These are phyloP conservation scores for Trichoderma endophyticum DNA, from an alignment of 2,329 filamentous ascomycete species.

Conservation along the genomic window DNA sequence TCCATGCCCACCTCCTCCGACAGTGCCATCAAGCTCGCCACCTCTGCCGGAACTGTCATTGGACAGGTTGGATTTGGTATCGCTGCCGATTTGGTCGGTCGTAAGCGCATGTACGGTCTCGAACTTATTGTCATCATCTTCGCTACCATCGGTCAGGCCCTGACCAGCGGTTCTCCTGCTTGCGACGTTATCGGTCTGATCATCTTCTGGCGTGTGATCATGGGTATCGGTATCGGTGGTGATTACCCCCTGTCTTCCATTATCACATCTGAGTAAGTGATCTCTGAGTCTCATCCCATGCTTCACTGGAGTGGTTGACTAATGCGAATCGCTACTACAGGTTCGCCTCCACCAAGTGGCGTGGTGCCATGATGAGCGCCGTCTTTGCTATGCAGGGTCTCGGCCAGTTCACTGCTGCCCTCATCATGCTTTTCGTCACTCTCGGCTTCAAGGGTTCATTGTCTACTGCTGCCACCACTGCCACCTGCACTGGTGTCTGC, in stretches of 20 bases:
- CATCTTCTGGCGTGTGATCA: slow-evolving; percentile 78
- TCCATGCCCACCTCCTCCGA: slow-evolving; percentile 65
- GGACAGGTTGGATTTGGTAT: slow-evolving; percentile 79
- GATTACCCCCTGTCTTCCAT: slow-evolving; percentile 81
- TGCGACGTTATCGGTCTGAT: slow-evolving; percentile 64
- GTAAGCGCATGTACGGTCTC: slow-evolving; percentile 70
- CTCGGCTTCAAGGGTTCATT: slow-evolving; percentile 67
- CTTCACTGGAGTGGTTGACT: not conserved
- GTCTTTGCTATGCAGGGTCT: slow-evolving; percentile 88
- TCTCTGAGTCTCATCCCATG: not conserved
- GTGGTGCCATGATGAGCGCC: slow-evolving; percentile 82
- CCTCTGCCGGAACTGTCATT: slow-evolving; percentile 77
- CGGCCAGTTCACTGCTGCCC: slow-evolving; percentile 71
- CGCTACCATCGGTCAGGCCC: slow-evolving; percentile 68
- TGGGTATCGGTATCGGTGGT: slow-evolving; percentile 47
- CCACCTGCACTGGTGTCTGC: slow-evolving; percentile 48
- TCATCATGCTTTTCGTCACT: slow-evolving; percentile 73
- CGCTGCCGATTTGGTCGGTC: slow-evolving; percentile 72
- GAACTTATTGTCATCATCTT: slow-evolving; percentile 80
- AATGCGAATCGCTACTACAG: slow-evolving; percentile 21
- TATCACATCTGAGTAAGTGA: slow-evolving; percentile 71
- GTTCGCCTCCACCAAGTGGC: slow-evolving; percentile 77
- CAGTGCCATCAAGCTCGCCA: slow-evolving; percentile 81
- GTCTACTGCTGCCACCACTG: slow-evolving; percentile 46
- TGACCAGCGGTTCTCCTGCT: slow-evolving; percentile 60